Evolutionary conservation across 208 protist species (phyloP), one percentile per base, ranked within the genome.

Genomic region (Acanthamoeba culbertsoni): DNA sequence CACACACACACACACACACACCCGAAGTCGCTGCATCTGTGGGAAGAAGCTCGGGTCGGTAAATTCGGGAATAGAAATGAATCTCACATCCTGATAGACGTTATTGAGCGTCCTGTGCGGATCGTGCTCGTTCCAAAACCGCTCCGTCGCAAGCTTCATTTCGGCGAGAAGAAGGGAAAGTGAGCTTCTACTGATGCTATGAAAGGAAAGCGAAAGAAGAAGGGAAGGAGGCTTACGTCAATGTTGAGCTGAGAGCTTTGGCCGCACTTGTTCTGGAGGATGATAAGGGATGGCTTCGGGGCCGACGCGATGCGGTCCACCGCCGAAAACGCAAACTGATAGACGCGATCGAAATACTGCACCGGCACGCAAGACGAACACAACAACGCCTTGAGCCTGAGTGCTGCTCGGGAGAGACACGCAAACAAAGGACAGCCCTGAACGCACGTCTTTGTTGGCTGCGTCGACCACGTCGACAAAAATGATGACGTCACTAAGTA

Each of bases 111-210:
- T 79, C 23, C 68, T 20, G 68, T 79, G 68, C 68, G 68, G 68
- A 23, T 79, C 68, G n/a, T 79, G 68, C 68, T 79, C 68, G n/a
- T 79, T 79, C 68, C 68, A 79, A 28, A 79, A 79, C 33, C 68
- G 68, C 42, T 79, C 68, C n/a, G 68, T 79, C 14, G 68, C 68
- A 23, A 51, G 18, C 68, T 79, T 1, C 62, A 71, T 35, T 8
- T 14, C 62, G 23, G 33, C 62, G n/a, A n/a, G n/a, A n/a, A n/a
- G n/a, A n/a, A n/a, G n/a, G n/a, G n/a, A n/a, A n/a, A n/a, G n/a
- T n/a, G n/a, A n/a, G n/a, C n/a, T n/a, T n/a, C n/a, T n/a, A n/a
- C n/a, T n/a, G n/a, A n/a, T n/a, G n/a, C n/a, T n/a, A 31, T n/a
- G 20, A 63, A 63, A 63, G 20, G 20, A 63, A 7, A n/a, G 55